Evolutionary conservation across 257 asterid species (phyloP).

Genomic region (Nicotiana sylvestris): DNA sequence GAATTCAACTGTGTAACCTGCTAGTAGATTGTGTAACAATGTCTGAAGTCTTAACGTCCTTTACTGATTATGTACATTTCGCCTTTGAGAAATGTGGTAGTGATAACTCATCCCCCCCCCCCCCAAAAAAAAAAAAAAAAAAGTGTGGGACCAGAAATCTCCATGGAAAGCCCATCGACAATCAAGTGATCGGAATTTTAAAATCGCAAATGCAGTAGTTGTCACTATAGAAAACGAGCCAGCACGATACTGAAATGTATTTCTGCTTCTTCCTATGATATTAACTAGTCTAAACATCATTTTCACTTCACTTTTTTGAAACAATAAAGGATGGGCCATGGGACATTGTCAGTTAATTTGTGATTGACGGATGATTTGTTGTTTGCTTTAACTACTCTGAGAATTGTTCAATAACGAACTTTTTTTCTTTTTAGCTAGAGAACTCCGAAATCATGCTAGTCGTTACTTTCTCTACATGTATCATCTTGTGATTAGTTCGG

Average conservation of each 20-base stretch:
- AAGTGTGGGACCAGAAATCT: not conserved
- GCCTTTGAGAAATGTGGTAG: not conserved
- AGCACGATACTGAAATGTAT: not conserved
- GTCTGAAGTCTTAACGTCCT: not conserved
- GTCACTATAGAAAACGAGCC: not conserved
- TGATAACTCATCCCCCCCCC: not conserved
- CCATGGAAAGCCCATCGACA: not conserved
- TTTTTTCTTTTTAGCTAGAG: not conserved
- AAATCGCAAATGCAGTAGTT: not conserved
- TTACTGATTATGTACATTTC: not conserved
- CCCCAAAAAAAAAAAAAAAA: too few relatives aligned
- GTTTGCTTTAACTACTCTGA: not conserved
- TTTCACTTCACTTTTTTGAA: not conserved
- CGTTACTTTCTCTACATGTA: too few relatives aligned
- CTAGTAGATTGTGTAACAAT: not conserved
- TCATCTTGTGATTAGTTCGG: too few relatives aligned
- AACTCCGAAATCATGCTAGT: not conserved
- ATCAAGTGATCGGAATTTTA: not conserved
- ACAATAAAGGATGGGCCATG: not conserved
- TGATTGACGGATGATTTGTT: not conserved
- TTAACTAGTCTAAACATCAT: not conserved
- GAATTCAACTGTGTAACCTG: not conserved
- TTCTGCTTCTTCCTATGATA: not conserved
- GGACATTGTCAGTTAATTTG: not conserved
- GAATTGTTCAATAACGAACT: not conserved